Conservation (phyloP, 768 basidiomycete species). For the Termitomyces sp. region DNA sequence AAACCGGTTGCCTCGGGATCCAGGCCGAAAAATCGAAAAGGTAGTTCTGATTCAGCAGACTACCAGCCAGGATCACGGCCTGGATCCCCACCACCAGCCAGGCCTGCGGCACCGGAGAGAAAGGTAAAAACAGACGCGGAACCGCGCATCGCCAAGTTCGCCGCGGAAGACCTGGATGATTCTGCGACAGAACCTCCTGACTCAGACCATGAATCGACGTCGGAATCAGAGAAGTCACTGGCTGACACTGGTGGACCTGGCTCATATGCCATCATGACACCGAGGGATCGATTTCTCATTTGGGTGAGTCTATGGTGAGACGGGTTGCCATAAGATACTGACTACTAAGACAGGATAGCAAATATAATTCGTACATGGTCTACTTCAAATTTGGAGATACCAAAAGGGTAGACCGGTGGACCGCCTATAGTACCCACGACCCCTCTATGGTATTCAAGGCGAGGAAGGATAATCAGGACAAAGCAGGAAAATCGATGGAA, state of each 20-base stretch:
- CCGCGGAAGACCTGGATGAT: too few species aligned
- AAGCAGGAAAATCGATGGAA: too few species aligned
- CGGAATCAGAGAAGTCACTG: background rate
- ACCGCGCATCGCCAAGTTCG: too few species aligned
- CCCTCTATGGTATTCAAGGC: background rate
- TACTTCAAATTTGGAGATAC: conserved; percentile 2
- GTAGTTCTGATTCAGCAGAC: background rate
- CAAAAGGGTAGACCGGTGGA: background rate
- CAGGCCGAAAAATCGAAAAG: too few species aligned
- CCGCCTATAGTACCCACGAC: background rate
- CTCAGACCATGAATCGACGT: background rate
- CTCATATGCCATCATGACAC: conserved; percentile 2
- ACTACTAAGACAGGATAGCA: background rate
- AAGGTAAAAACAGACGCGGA: background rate
- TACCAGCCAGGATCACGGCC: background rate
- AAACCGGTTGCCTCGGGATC: too few species aligned
- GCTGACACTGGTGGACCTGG: background rate
- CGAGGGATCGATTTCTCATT: background rate
- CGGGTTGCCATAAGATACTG: too few species aligned
- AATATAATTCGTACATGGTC: background rate
- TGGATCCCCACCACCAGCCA: background rate
- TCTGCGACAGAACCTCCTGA: background rate
- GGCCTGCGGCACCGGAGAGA: background rate
- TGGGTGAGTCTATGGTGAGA: background rate
- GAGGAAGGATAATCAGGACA: background rate